Base-by-base conservation (phyloP, 202 grass and related monocot genomes). In the Elaeis oleifera region DNA sequence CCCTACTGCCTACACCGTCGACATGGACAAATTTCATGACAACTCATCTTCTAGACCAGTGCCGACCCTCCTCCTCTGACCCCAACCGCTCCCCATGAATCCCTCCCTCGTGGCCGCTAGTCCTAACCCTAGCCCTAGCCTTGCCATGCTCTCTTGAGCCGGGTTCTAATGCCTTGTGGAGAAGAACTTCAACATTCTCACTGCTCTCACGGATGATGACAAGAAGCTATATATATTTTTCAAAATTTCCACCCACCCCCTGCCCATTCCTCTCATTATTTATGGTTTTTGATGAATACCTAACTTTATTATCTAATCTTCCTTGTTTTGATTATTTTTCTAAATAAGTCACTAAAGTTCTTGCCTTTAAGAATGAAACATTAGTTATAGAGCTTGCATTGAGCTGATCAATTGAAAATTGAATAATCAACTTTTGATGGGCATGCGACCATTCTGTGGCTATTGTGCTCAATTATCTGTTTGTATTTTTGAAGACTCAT, bases 1-100 rank as follows among this genome's bases (percentile, higher is more conserved):
- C 49, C 16, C 23, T 3, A 3, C 1, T 3, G 3, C 1, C 1
- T 23, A 54, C 65, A 18, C 65, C 70, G 72, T 21, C 15, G 53
- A 69, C 23, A 66, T 61, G 28, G 86, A 90, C 70, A 86, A 96
- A 78, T 83, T 95, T 54, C 78, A 90, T 52, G 90, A 95, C 68
- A 73, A 81, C 68, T 91, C 39, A 48, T 90, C 74, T 84, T 89
- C 84, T 67, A 51, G 64, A 78, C 79, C 23, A 51, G 77, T 11
- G 71, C 74, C 50, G 52, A 32, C 4, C 78, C 49, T 32, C 52
- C 23, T 86, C 70, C 32, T 72, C 63, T 50, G 76, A 79, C 51
- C 71, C 50, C 6, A 6, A 18, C 3, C 25, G 11, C 64, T 11
- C 1, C 15, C 26, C 17, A 26, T 32, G 29, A 32, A 32, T 32